Percentiles rank a stretch among this genome's conserved stretches.
Conservation (phyloP, 768 basidiomycete species). For the Lactarius sanguifluus region DNA sequence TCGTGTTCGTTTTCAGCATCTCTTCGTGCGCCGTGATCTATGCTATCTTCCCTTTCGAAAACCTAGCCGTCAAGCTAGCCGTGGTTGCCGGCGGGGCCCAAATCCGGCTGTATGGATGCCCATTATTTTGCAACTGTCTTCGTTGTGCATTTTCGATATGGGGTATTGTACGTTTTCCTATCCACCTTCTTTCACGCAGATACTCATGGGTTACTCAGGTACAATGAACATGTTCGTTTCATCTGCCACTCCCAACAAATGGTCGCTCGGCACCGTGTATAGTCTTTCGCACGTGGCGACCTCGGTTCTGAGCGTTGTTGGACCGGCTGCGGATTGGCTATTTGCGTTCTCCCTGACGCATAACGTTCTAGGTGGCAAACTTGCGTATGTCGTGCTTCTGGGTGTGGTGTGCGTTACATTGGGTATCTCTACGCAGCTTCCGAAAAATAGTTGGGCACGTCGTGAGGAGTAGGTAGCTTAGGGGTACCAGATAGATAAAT, state of each 20-base stretch:
- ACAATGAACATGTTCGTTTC: constrained; percentile 69
- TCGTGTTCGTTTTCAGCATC: constrained; percentile 32
- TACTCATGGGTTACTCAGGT: constrained; percentile 39
- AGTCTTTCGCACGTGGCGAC: constrained; percentile 44
- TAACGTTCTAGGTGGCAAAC: constrained; percentile 22
- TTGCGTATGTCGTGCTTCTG: neutral
- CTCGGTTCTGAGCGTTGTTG: constrained; percentile 43
- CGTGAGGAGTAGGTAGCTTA: no score
- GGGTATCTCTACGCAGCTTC: neutral
- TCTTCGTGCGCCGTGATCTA: constrained; percentile 31
- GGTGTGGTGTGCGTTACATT: neutral
- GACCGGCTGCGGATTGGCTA: constrained; percentile 60
- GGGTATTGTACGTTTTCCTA: neutral
- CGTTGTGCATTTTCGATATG: neutral
- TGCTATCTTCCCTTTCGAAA: constrained; percentile 33
- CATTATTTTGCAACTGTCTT: neutral
- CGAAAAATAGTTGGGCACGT: neutral
- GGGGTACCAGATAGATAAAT: neutral
- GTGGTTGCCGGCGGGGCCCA: neutral
- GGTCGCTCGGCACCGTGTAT: constrained; percentile 65
- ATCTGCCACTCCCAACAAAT: constrained; percentile 59
- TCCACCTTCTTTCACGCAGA: no score
- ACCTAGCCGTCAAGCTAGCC: no score
- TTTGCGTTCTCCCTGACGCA: constrained; percentile 58
- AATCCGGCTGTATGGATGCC: neutral